These are phyloP conservation scores for Coniochaeta prunicola DNA, from an alignment of 2,329 filamentous ascomycete genomes.

Conservation along the genomic window DNA sequence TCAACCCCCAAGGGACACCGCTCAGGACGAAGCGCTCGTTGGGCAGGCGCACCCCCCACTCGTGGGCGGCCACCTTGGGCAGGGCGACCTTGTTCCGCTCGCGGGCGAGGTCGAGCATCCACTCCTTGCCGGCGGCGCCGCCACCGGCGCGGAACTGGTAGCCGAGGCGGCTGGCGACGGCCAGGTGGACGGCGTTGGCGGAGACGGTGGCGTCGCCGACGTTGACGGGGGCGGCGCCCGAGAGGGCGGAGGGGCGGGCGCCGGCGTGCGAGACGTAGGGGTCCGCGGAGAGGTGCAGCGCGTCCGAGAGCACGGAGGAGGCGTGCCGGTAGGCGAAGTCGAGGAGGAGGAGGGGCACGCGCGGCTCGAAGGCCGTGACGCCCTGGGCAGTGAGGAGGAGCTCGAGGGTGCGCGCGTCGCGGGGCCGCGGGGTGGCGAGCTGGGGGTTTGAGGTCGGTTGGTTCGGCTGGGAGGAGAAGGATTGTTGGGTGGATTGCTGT, in stretches of 20 bases:
- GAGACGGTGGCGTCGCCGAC: slow-evolving; percentile 50
- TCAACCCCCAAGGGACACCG: slow-evolving; percentile 57
- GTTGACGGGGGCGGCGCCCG: slow-evolving; percentile 38
- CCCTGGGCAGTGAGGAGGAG: slow-evolving; percentile 72
- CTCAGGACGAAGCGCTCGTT: slow-evolving; percentile 63
- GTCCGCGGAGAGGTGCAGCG: slow-evolving; percentile 60
- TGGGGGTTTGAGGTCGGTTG: slow-evolving; percentile 12
- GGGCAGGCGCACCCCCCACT: slow-evolving; percentile 61
- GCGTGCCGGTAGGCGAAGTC: slow-evolving; percentile 85
- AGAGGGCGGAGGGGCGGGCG: slow-evolving; percentile 38
- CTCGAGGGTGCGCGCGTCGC: slow-evolving; percentile 73
- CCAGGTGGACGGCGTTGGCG: slow-evolving; percentile 63
- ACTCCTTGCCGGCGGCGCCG: slow-evolving; percentile 59
- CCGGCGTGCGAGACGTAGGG: slow-evolving; percentile 57
- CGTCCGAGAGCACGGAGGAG: slow-evolving; percentile 62
- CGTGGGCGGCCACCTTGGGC: slow-evolving; percentile 54
- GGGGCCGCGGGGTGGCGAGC: slow-evolving; percentile 51
- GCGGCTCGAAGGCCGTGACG: slow-evolving; percentile 72
- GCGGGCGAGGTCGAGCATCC: slow-evolving; percentile 65
- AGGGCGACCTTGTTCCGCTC: slow-evolving; percentile 62
- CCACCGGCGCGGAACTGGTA: slow-evolving; percentile 59
- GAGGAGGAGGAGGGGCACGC: slow-evolving; percentile 74
- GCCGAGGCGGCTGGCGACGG: slow-evolving; percentile 60
- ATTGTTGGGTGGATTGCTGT: slow-evolving; percentile 13
- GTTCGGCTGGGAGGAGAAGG: slow-evolving; percentile 2